Percentiles rank a stretch among this genome's conserved stretches.
Conservation (phyloP, 352 stramenopile species). For the Phytophthora syringae region DNA sequence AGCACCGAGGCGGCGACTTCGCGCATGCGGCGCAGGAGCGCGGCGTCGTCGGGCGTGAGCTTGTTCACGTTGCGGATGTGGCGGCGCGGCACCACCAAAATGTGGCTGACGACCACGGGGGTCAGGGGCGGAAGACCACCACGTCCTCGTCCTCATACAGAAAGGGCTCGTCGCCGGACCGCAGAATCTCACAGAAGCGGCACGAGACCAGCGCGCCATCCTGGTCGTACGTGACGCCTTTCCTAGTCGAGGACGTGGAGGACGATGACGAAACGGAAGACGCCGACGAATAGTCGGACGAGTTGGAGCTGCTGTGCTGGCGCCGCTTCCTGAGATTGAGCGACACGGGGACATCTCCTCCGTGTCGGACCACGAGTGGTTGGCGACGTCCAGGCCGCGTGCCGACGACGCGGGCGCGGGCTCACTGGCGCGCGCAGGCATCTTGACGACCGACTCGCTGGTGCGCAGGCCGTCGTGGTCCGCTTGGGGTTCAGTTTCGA, state of each 20-base stretch:
- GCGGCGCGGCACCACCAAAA: constrained; percentile 81
- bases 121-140: constrained; percentile 78
- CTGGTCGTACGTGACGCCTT: constrained; percentile 75
- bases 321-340: constrained; percentile 28
- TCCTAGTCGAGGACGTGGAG: constrained; percentile 41
- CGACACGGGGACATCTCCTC: constrained; percentile 43
- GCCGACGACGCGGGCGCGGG: background rate
- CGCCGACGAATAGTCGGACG: constrained; percentile 25
- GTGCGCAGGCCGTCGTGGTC: constrained; percentile 2
- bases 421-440: constrained; percentile 7
- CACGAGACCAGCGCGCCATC: constrained; percentile 75
- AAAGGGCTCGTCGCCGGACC: constrained; percentile 65
- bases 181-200: constrained; percentile 87
- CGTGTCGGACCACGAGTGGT: constrained; percentile 54
- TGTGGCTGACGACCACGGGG: constrained; percentile 74
- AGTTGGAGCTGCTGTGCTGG: constrained; percentile 18
- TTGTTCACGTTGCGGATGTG: constrained; percentile 90
- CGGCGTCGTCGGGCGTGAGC: constrained; percentile 61
- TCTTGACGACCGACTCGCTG: constrained; percentile 15
- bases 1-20: constrained; percentile 68
- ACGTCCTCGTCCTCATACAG: constrained; percentile 84
- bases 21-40: constrained; percentile 75
- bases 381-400: constrained; percentile 14
- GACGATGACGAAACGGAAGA: constrained; percentile 33
- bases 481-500: constrained; percentile 13